Base-by-base conservation (phyloP, 2,329 filamentous ascomycete genomes). In the Paecilomyces sp. region DNA sequence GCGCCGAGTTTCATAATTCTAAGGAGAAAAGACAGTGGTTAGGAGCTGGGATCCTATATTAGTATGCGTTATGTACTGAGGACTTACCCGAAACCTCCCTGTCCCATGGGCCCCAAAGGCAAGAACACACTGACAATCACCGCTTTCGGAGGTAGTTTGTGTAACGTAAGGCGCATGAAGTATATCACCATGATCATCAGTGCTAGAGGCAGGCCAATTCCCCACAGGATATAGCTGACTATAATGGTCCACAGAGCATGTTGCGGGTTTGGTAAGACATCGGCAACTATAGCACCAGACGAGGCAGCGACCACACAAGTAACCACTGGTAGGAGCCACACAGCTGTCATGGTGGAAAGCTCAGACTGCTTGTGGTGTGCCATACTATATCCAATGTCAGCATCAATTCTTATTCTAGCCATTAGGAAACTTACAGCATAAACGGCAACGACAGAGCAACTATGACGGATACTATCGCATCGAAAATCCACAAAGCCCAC, bases 141-240 rank as follows among this genome's bases (percentile, higher is more conserved):
- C 62, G 88, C 87, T 61, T 83, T 82, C 1, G 86, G 83, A 0
- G 88, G 88, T n/a, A 90, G 77, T 50, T 86, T 85, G 73, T 90
- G 83, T 2, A 90, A 71, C 2, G 83, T 85, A 25, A 91, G 78
- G 13, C 88, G 85, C 60, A 88, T 84, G 64, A 89, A 88, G 73
- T 91, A 91, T 55, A 90, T 82, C 4, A 83, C 84, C 51, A 90
- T 78, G 7, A 89, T 82, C 62, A 83, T 83, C 71, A 87, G 79
- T 0, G 86, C 83, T 54, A 90, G 74, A 0, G 83, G 82, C 0
- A 82, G 75, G 2, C 86, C 85, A 57, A 88, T 84, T 0, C 88
- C 88, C 86, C 86, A 90, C 60, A 91, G 81, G n/a, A 89, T 76
- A 70, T 90, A 91, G 25, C 82, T 86, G 15, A 78, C 77, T 24